Evolutionary conservation across 2,329 filamentous ascomycete species (phyloP).

Genomic region (Exophiala oligosperma): DNA sequence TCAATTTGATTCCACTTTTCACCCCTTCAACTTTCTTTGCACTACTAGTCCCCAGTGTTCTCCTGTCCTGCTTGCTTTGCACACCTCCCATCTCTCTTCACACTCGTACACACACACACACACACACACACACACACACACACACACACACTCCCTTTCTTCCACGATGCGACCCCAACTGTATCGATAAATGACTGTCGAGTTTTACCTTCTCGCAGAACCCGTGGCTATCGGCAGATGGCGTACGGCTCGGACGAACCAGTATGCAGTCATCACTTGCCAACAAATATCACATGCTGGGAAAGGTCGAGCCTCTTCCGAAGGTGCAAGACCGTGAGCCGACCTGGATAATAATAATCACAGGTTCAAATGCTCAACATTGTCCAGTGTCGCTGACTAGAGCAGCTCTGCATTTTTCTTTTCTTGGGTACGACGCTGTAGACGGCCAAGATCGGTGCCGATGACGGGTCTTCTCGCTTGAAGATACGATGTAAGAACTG

Average conservation of each 20-base stretch:
- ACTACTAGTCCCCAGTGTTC: not conserved
- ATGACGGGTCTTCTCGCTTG: not conserved
- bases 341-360: too few relatives aligned
- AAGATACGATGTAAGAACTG: slow-evolving; percentile 3
- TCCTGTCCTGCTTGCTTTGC: too few relatives aligned
- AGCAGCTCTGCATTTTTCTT: not conserved
- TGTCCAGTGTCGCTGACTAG: not conserved
- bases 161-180: not conserved
- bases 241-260: not conserved
- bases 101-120: not conserved
- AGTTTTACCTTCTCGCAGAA: not conserved
- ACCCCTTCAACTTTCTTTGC: not conserved
- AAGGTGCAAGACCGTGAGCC: not conserved
- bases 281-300: not conserved
- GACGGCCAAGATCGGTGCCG: not conserved
- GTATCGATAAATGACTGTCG: slow-evolving; percentile 3
- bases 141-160: too few relatives aligned
- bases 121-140: too few relatives aligned
- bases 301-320: not conserved
- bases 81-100: not conserved
- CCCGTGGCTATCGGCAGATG: not conserved
- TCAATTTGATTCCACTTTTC: not conserved
- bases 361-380: too few relatives aligned
- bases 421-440: not conserved
- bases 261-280: not conserved